Evolutionary conservation across 163 green algal species (phyloP), one percentile per base, ranked within the genome.

Genomic region (Chlamydomonas reinhardtii): DNA sequence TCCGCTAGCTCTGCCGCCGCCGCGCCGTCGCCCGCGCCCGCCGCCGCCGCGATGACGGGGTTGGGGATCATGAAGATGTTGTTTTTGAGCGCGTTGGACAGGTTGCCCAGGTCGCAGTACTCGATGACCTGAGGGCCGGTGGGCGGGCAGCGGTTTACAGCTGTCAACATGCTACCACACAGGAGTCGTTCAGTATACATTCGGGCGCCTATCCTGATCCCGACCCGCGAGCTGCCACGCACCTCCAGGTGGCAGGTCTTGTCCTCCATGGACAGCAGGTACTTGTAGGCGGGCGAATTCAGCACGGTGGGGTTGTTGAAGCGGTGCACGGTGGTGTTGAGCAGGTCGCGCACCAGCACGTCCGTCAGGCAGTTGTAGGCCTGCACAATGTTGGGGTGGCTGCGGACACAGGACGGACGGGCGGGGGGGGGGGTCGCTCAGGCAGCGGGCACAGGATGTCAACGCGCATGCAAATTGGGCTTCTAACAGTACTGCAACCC

Each of bases 41-140:
- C 82, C 59, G 72, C 85, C 34, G 85, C 72, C 54, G 84, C 68
- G 19, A 85, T 79, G 74, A 73, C 83, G 48, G 74, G 83, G 62
- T 83, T 81, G 31, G 76, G 70, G 27, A 80, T 82, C 69, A 90
- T 78, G 82, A 94, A 94, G 31, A 93, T 82, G 52, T 85, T 61
- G 74, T 89, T 90, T 77, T 91, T 92, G 66, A 95, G 90, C 22
- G 90, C 92, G 25, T 83, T 89, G 39, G 76, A 89, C 59, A 95
- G 78, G 89, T 94, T 95, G 79, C 92, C 92, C 54, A 95, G 76
- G 83, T 95, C 92, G 73, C 92, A 95, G 82, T 92, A 94, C 87
- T 95, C 92, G 25, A 95, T 88, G 25, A 93, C 83, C 90, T 93
- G 89, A 0, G 0, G 24, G 62, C 3, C 1, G 48, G 14, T 56